Base-by-base conservation (phyloP, 805 yeast species). In the Maudiozyma bulderi region DNA sequence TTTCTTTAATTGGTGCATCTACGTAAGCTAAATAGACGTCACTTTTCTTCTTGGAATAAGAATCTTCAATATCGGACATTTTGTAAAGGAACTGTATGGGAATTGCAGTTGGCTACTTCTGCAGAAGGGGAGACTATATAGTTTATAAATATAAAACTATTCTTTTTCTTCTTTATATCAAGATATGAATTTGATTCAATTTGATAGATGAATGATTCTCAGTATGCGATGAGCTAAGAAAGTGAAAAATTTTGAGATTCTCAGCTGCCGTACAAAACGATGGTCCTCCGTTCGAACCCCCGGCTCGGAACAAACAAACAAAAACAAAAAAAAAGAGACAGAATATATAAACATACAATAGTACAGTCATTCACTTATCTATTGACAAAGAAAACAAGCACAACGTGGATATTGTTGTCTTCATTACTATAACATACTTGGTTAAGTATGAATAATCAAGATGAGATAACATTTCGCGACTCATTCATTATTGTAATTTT, bases 11-110 rank as follows among this genome's bases (percentile, higher is more conserved):
- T n/a, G 78, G 74, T 1, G 77, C 73, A 57, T 85, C 93, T 9
- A 81, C 77, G 57, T 74, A 81, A 0, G 91, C 95, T 20, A 86
- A 65, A 47, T 67, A 73, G 0, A 81, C 80, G 1, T 70, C 75
- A 61, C 48, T 58, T 45, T 55, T 43, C 26, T 54, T 55, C 9
- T 54, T 40, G 14, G 53, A 39, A 30, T 52, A 54, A 4, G 49
- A 30, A 3, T 61, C 65, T 40, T 58, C 67, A 9, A 51, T 33
- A 32, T 59, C 65, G 1, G 65, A 61, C 13, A 45, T 46, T 7
- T 8, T 40, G n/a, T 32, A 8, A 5, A 5, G 34, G 26, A 20
- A 20, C 4, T 4, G 26, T 20, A 20, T 20, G 26, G 26, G 3
- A 20, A 20, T 20, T 20, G 26, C 26, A 20, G 26, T 20, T 20